Conservation (phyloP, 1,139 yeast genomes). For the Magnusiomyces fungicola region DNA sequence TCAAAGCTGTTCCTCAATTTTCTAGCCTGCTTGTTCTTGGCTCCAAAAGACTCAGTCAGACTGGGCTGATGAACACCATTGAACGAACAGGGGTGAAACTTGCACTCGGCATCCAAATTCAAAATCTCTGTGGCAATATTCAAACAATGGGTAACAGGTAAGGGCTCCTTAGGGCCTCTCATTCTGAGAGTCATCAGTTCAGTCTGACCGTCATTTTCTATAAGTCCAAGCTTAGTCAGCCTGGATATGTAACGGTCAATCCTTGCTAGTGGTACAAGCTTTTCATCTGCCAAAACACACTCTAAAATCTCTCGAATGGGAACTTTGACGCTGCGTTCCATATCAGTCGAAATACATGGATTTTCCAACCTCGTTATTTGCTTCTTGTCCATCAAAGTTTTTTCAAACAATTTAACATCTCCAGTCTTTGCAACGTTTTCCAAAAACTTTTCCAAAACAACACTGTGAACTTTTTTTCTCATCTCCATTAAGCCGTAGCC, state of each 20-base stretch:
- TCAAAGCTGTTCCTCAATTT: background rate
- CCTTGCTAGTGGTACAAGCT: too few relatives aligned
- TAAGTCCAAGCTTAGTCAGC: too few relatives aligned
- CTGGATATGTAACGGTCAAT: too few relatives aligned
- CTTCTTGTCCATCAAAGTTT: background rate
- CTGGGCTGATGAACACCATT: slow-evolving; percentile 97
- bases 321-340: slow-evolving; percentile 33
- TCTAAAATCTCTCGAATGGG: background rate
- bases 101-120: slow-evolving; percentile 75
- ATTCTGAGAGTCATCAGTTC: slow-evolving; percentile 40
- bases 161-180: slow-evolving; percentile 57
- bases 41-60: slow-evolving; percentile 63
- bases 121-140: slow-evolving; percentile 71
- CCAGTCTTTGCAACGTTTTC: background rate
- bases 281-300: background rate
- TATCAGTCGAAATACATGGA: slow-evolving; percentile 85
- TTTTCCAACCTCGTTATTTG: slow-evolving; percentile 31
- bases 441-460: slow-evolving; percentile 21
- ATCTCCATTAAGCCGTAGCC: slow-evolving; percentile 97
- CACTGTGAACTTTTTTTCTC: slow-evolving; percentile 67
- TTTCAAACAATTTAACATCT: background rate
- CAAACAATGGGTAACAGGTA: slow-evolving; percentile 64
- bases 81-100: slow-evolving; percentile 79
- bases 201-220: background rate
- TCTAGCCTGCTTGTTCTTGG: slow-evolving; percentile 44